A percentile compares a stretch with the other conserved stretches of the same genome.
These are phyloP conservation scores for Osmanthus fragrans DNA, from an alignment of 257 asterid species.

Conservation along the genomic window DNA sequence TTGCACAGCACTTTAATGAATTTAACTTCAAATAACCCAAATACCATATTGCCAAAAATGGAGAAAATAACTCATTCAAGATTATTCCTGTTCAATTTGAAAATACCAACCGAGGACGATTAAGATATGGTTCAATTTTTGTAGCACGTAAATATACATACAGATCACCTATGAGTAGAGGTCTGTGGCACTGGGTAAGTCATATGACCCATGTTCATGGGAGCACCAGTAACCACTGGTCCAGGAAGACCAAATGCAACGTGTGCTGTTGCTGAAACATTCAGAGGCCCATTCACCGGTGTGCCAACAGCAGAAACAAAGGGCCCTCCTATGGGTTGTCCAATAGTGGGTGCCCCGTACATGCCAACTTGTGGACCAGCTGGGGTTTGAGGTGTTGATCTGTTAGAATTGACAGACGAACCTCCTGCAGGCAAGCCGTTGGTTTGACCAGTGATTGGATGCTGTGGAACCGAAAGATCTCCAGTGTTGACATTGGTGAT, in stretches of 20 bases:
- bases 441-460: slow-evolving; percentile 73
- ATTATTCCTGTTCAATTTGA: no score
- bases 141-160: neutral
- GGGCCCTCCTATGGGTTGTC: slow-evolving; percentile 72
- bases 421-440: slow-evolving; percentile 41
- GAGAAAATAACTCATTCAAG: neutral
- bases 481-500: slow-evolving; percentile 70
- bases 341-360: slow-evolving; percentile 58
- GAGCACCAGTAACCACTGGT: slow-evolving; percentile 42
- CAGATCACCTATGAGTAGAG: slow-evolving; percentile 44
- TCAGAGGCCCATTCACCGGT: slow-evolving; percentile 30
- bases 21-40: neutral
- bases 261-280: slow-evolving; percentile 45
- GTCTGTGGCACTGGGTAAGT: slow-evolving; percentile 53
- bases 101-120: no score
- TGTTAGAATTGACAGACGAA: slow-evolving; percentile 26
- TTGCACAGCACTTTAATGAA: neutral
- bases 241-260: slow-evolving; percentile 54
- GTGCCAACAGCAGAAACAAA: slow-evolving; percentile 76
- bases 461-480: slow-evolving; percentile 60
- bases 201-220: slow-evolving; percentile 42
- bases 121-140: neutral
- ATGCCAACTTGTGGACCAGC: slow-evolving; percentile 43
- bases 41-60: neutral
- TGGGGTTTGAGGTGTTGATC: slow-evolving; percentile 36